Evolutionary conservation across 2,329 filamentous ascomycete genomes (phyloP), one percentile per base, ranked within the genome.

Genomic region (Coniochaeta pulveracea): DNA sequence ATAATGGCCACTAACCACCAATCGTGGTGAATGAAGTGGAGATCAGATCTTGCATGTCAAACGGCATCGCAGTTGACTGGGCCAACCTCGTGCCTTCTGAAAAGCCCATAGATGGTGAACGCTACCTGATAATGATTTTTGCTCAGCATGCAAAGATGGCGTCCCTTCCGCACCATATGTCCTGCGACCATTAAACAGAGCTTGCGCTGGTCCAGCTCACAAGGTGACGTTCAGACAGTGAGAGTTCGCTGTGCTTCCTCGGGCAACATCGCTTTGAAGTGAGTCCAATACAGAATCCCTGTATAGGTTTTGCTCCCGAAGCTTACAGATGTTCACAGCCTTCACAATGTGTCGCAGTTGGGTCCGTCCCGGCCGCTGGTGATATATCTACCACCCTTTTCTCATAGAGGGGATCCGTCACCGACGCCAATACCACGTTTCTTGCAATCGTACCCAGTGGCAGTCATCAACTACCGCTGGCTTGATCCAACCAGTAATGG

Each of bases 391-490:
- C 30, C 30, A 10, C 30, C 30, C 22, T 33, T 33, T 11, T 33
- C 19, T 19, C 30, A 33, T 14, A 10, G 10, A 18, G 12, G 19
- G 18, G 15, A 23, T 4, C 11, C 19, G 6, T 33, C 30, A 19
- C 14, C 12, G 11, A 7, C 19, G 18, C 19, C 22, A 12, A 15
- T 33, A 15, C 30, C 30, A 10, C 12, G 5, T 6, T 33, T 33
- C 21, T 11, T 33, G 8, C n/a, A 24, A 5, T 12, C 21, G 3
- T 33, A 33, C 21, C 30, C 30, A n/a, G 15, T 22, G 19, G 30
- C 30, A 3, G 30, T 25, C 6, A 33, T 33, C n/a, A 33, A 33
- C 30, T 33, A 33, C 30, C 19, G 30, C 19, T 33, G 30, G 30
- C 30, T 18, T 7, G 30, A 33, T 11, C 22, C 30, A 11, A 17